Evolutionary conservation across 163 green algal species (phyloP).

Genomic region (Picocystis sp.): DNA sequence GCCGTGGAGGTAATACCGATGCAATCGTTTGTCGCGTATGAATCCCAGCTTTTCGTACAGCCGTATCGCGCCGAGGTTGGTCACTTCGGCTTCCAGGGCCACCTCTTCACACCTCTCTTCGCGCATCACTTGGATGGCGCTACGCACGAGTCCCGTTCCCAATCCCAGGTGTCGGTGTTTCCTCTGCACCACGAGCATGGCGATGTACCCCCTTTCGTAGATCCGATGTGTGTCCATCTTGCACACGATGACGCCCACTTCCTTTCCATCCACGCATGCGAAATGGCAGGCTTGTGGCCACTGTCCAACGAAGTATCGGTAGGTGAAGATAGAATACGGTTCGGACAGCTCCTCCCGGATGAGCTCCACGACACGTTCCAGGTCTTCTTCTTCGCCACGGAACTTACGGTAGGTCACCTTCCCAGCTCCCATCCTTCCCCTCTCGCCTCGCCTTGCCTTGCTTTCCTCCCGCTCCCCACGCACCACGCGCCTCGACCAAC

Average conservation of each 20-base stretch:
- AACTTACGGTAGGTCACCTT: too few relatives aligned
- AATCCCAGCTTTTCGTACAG: slow-evolving; percentile 91
- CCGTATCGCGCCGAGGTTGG: slow-evolving; percentile 70
- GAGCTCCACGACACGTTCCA: slow-evolving; percentile 68
- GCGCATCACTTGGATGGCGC: slow-evolving; percentile 61
- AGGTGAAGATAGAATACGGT: slow-evolving; percentile 98
- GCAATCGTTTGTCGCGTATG: slow-evolving; percentile 80
- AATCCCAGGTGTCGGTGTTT: slow-evolving; percentile 31
- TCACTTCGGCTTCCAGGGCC: slow-evolving; percentile 86
- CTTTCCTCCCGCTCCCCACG: too few relatives aligned
- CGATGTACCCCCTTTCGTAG: slow-evolving; percentile 77
- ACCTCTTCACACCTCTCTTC: slow-evolving; percentile 64
- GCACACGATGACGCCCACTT: slow-evolving; percentile 49
- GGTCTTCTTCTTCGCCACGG: slow-evolving; percentile 40
- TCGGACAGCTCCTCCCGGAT: slow-evolving; percentile 88
- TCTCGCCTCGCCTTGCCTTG: too few relatives aligned
- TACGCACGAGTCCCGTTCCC: slow-evolving; percentile 53
- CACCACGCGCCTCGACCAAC: too few relatives aligned
- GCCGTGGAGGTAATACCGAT: slow-evolving; percentile 86
- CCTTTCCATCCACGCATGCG: slow-evolving; percentile 12
- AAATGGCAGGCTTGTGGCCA: slow-evolving; percentile 88
- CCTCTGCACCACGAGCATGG: slow-evolving; percentile 91
- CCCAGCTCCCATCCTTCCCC: too few relatives aligned
- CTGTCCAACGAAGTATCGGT: slow-evolving; percentile 83
- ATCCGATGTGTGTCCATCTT: slow-evolving; percentile 75